These are phyloP conservation scores for Fusarium sororula DNA, from an alignment of 2,329 filamentous ascomycete species.

Conservation along the genomic window DNA sequence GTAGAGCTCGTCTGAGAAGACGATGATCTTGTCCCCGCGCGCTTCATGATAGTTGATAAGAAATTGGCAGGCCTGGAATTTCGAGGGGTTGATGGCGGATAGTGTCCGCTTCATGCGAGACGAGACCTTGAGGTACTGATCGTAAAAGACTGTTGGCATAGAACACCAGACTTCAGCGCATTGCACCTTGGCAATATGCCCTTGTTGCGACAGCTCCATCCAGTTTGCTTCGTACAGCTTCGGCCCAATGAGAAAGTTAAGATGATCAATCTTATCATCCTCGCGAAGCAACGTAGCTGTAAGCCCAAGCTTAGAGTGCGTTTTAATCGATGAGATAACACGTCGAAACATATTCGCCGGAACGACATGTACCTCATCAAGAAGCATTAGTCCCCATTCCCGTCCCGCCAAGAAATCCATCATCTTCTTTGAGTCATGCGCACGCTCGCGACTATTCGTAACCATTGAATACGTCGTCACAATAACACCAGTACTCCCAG, in stretches of 20 bases:
- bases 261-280: constrained; percentile 96
- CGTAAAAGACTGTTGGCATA: constrained; percentile 98
- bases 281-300: constrained; percentile 94
- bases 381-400: constrained; percentile 97
- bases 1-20: constrained; percentile 97
- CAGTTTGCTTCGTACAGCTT: constrained; percentile 99
- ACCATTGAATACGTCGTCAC: constrained; percentile 99
- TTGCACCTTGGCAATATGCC: constrained; percentile 95
- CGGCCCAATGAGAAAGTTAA: constrained; percentile 97
- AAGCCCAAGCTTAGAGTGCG: constrained; percentile 92
- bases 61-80: constrained; percentile 97
- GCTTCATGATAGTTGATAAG: constrained; percentile 98
- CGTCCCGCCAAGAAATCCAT: constrained; percentile 90
- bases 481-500: constrained; percentile 91
- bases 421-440: constrained; percentile 94
- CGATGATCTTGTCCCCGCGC: constrained; percentile 95
- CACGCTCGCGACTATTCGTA: constrained; percentile 82
- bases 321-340: constrained; percentile 91
- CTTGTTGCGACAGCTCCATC: constrained; percentile 98
- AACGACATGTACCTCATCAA: constrained; percentile 98
- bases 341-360: constrained; percentile 97
- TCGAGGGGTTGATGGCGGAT: constrained; percentile 96
- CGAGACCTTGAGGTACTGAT: constrained; percentile 85
- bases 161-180: constrained; percentile 99
- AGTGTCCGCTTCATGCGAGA: constrained; percentile 62